Base-by-base conservation (phyloP, 2,329 filamentous ascomycete genomes). In the Byssoonygena ceratinophila region DNA sequence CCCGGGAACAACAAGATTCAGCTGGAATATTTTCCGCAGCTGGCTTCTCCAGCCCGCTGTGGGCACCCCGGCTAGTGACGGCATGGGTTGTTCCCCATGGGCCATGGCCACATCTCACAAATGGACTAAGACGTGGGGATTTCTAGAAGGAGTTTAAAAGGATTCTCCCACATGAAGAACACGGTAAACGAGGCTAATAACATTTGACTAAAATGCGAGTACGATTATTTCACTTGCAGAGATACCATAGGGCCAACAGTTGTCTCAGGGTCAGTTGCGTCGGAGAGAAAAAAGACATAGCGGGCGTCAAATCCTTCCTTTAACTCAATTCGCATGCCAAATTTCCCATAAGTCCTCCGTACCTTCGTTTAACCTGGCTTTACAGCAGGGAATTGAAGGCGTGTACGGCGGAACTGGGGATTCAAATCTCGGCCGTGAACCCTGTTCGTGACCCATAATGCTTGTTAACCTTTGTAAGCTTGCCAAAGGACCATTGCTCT, bases 1-100 rank as follows among this genome's bases (percentile, higher is more conserved):
- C 22, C 45, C 34, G 12, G 12, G n/a, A 37, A 27, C 46, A 18
- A 18, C 32, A 39, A 39, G 12, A 12, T 48, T n/a, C 27, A 25
- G n/a, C 12, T 44, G 20, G 23, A n/a, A 27, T 48, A 40, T 20
- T 37, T 18, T 48, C 34, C 32, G 32, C 11, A n/a, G n/a, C 14
- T 20, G 34, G 29, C 16, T 34, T 16, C 31, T 34, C n/a, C 16
- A 23, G 9, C 44, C 29, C 44, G 18, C n/a, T 34, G 16, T 23
- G 29, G n/a, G 11, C n/a, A 27, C 46, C 34, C 46, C 46, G 46
- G 46, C 46, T 48, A 48, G 14, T 27, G 22, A 40, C 46, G 46
- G 46, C 12, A 22, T 34, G 44, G 44, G 25, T 6, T 32, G 44
- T 22, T 46, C 31, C 46, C 45, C 45, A 47, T 47, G 45, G 45